phyloP scores from a whole-genome alignment of 2,329 filamentous ascomycete species.

The Bipolaris victoriae region DNA sequence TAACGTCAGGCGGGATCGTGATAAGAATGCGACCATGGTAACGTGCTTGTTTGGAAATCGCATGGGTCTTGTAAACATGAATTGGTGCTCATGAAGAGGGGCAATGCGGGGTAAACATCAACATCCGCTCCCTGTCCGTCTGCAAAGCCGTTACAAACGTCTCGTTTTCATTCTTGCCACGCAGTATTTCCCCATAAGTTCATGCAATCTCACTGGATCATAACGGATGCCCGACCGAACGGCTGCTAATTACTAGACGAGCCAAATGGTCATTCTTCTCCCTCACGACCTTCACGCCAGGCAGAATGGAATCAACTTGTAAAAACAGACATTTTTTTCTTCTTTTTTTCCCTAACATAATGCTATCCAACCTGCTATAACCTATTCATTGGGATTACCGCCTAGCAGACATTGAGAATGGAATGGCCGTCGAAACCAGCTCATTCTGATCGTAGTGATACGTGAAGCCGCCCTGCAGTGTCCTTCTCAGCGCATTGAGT shows the following conservation, averaged over 20 bases:
- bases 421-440: slow-evolving; percentile 40
- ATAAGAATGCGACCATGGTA: neutral
- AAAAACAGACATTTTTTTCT: neutral
- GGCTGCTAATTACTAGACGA: neutral
- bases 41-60: neutral
- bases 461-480: slow-evolving; percentile 57
- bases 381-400: slow-evolving; percentile 10
- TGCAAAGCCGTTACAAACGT: neutral
- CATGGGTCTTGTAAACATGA: slow-evolving; percentile 19
- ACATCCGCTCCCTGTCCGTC: neutral
- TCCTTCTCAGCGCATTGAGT: slow-evolving; percentile 65
- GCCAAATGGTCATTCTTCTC: neutral
- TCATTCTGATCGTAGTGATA: slow-evolving; percentile 49
- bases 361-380: no score
- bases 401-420: slow-evolving; percentile 36
- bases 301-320: slow-evolving; percentile 11
- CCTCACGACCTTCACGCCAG: neutral
- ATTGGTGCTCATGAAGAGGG: slow-evolving; percentile 25
- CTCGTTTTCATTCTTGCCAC: neutral
- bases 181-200: neutral
- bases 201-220: neutral
- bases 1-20: neutral
- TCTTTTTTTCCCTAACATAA: no score
- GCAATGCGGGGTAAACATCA: slow-evolving; percentile 34
- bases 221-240: neutral